Evolutionary conservation across 106 monocot species (phyloP).

Genomic region (Xerophyta viscosa): DNA sequence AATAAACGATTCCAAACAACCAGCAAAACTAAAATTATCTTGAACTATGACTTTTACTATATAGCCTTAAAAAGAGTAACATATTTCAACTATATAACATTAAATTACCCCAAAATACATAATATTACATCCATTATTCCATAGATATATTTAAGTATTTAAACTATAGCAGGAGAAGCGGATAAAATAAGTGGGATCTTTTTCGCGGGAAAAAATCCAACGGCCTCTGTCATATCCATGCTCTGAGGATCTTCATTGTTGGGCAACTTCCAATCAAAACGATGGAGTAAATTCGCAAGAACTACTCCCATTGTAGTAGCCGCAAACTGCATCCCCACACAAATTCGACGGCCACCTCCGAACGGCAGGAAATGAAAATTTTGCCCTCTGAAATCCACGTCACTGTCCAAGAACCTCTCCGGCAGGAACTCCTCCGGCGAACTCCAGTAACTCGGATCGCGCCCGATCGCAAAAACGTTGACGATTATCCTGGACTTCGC

Average conservation of each 20-base stretch:
- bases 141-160: too few species aligned
- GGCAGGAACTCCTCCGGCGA: not conserved
- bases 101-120: too few species aligned
- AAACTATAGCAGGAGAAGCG: too few species aligned
- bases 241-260: not conserved
- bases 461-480: not conserved
- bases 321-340: not conserved
- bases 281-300: not conserved
- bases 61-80: too few species aligned
- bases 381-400: not conserved
- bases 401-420: not conserved
- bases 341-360: not conserved
- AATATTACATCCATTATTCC: too few species aligned
- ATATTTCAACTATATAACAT: too few species aligned
- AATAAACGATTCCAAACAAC: too few species aligned
- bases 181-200: too few species aligned
- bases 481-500: slow-evolving; percentile 1
- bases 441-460: not conserved
- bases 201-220: not conserved
- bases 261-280: not conserved
- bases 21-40: too few species aligned
- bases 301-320: not conserved
- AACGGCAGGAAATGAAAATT: slow-evolving; percentile 3
- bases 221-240: not conserved
- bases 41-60: too few species aligned